Evolutionary conservation across 1,284 basidiomycete species (phyloP).

Genomic region (Cryptococcus sp.): DNA sequence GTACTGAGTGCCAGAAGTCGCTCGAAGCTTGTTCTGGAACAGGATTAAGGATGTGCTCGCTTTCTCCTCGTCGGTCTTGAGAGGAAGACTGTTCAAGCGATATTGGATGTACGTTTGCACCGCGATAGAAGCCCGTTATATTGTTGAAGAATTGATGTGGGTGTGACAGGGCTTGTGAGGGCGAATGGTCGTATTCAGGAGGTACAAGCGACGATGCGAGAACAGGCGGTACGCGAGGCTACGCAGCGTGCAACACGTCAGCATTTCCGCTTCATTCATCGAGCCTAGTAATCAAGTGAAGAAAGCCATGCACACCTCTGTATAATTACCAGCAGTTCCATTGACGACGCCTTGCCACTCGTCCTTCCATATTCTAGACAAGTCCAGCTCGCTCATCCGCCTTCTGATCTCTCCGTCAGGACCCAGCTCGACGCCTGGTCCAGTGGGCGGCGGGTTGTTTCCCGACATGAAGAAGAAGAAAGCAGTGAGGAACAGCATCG

Average conservation of each 20-base stretch:
- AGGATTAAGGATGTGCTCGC: slow-evolving; percentile 6
- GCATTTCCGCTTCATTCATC: not conserved
- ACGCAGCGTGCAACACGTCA: not conserved
- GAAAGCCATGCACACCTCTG: slow-evolving; percentile 35
- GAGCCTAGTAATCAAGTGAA: not conserved
- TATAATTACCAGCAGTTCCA: slow-evolving; percentile 41
- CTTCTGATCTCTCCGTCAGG: slow-evolving; percentile 40
- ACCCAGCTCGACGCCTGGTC: slow-evolving; percentile 28
- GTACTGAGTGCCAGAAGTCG: slow-evolving; percentile 29
- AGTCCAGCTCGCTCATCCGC: slow-evolving; percentile 38
- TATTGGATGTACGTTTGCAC: slow-evolving; percentile 33
- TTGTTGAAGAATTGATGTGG: slow-evolving; percentile 39
- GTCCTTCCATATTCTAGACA: slow-evolving; percentile 25
- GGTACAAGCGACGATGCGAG: slow-evolving; percentile 36
- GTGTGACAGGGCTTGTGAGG: not conserved
- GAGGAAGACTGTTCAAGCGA: slow-evolving; percentile 12
- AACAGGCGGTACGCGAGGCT: slow-evolving; percentile 33
- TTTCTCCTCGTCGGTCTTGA: slow-evolving; percentile 2
- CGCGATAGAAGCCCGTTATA: slow-evolving; percentile 52
- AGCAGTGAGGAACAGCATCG: slow-evolving; percentile 48
- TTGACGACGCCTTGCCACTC: slow-evolving; percentile 42
- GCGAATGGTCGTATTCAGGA: slow-evolving; percentile 27
- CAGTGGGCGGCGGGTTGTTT: slow-evolving; percentile 27
- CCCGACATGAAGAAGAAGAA: slow-evolving; percentile 53
- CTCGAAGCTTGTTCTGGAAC: slow-evolving; percentile 24